phyloP scores from a whole-genome alignment of 257 asterid species.

The Primulina tabacum region DNA sequence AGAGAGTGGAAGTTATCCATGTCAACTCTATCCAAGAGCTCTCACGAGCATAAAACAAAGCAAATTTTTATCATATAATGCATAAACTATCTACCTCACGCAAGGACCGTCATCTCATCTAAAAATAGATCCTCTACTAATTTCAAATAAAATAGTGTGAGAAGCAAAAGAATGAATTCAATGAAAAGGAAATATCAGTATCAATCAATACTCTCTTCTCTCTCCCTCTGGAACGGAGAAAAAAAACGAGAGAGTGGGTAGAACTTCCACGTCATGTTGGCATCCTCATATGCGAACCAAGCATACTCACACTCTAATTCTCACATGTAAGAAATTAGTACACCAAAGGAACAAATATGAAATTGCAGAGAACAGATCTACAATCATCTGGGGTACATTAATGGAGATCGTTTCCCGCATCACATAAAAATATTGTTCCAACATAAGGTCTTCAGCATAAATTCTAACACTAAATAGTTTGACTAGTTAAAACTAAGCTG shows the following conservation, averaged over 20 bases:
- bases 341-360: neutral
- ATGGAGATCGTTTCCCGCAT: neutral
- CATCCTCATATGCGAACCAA: neutral
- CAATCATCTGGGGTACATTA: neutral
- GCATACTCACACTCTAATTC: neutral
- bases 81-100: neutral
- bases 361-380: neutral
- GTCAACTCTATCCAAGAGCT: neutral
- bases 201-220: neutral
- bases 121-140: neutral
- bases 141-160: neutral
- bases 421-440: neutral
- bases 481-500: conserved; percentile 13
- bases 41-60: neutral
- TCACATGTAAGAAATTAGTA: conserved; percentile 4
- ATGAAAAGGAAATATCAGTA: neutral
- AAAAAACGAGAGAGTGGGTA: neutral
- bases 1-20: neutral
- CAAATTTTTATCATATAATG: neutral
- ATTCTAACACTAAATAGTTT: neutral
- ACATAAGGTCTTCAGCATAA: too few relatives aligned
- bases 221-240: neutral
- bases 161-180: neutral
- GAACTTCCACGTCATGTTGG: neutral
- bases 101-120: neutral